Percentiles rank a stretch among this genome's conserved stretches.
These are phyloP conservation scores for Tylopilus balloui DNA, from an alignment of 768 basidiomycete genomes.

Conservation along the genomic window DNA sequence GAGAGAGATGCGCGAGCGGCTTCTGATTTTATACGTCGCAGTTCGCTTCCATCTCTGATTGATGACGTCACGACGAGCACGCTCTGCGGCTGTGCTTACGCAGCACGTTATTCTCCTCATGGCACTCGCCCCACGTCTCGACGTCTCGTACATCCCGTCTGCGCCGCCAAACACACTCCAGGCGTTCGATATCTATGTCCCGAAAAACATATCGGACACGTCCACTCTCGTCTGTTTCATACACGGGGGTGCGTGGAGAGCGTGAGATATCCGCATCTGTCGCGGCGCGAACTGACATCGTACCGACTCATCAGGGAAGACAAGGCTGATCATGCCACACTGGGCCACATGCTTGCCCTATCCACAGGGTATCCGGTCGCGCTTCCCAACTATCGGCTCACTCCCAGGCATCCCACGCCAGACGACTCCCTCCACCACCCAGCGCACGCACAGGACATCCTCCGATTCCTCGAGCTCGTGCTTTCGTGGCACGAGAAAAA, in stretches of 20 bases:
- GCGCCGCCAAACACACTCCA: slow-evolving; percentile 32
- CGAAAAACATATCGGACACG: slow-evolving; percentile 14
- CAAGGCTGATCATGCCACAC: slow-evolving; percentile 52
- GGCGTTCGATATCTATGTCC: slow-evolving; percentile 54
- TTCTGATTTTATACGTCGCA: slow-evolving; percentile 13
- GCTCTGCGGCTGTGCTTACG: slow-evolving; percentile 12
- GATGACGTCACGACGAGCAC: slow-evolving; percentile 26
- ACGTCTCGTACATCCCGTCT: slow-evolving; percentile 36
- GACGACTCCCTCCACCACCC: slow-evolving; percentile 54
- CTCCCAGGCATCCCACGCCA: slow-evolving; percentile 39
- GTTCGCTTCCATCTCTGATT: neutral
- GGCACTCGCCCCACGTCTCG: slow-evolving; percentile 12
- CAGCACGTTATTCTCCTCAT: neutral
- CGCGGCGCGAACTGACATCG: neutral
- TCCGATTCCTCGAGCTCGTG: slow-evolving; percentile 59
- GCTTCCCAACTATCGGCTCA: slow-evolving; percentile 77
- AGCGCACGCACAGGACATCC: slow-evolving; percentile 61
- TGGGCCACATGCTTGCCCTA: slow-evolving; percentile 51
- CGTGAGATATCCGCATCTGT: slow-evolving; percentile 43
- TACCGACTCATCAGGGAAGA: slow-evolving; percentile 53
- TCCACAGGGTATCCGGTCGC: slow-evolving; percentile 55
- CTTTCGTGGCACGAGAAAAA: slow-evolving; percentile 35
- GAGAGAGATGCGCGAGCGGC: neutral
- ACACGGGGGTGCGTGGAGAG: slow-evolving; percentile 82
- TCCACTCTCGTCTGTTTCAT: slow-evolving; percentile 62